Conservation (phyloP, 2,329 filamentous ascomycete genomes). For the Talaromyces sp. region DNA sequence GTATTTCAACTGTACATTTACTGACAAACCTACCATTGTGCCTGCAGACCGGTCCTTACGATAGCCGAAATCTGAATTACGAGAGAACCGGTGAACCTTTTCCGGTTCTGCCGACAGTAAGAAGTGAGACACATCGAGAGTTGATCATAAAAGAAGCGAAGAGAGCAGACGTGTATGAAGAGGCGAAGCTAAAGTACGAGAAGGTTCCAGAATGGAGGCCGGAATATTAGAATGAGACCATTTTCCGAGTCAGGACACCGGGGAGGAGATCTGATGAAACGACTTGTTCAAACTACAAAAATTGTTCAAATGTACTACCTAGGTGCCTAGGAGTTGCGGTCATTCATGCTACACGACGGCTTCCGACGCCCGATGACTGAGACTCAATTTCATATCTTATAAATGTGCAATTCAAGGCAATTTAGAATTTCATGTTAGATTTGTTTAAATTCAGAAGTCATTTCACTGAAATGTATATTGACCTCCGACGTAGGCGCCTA, state of each 20-base stretch:
- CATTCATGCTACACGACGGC: too few species aligned
- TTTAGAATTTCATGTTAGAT: too few species aligned
- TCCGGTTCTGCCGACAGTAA: slow-evolving; percentile 18
- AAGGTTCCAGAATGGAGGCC: neutral
- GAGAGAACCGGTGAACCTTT: slow-evolving; percentile 27
- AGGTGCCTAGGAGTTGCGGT: too few species aligned
- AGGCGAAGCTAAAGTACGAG: slow-evolving; percentile 2
- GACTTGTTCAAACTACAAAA: neutral
- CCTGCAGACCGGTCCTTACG: slow-evolving; percentile 20
- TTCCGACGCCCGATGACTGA: too few species aligned
- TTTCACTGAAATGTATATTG: too few species aligned
- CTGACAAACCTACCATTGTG: neutral
- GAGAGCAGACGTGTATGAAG: neutral
- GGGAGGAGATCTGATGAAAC: neutral
- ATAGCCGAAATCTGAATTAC: slow-evolving; percentile 23
- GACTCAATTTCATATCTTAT: too few species aligned
- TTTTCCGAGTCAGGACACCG: too few species aligned
- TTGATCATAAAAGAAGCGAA: neutral
- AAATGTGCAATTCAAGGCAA: too few species aligned
- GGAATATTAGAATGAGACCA: neutral
- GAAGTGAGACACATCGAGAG: neutral
- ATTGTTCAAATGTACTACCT: too few species aligned
- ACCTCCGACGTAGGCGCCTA: too few species aligned
- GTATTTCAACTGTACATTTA: neutral
- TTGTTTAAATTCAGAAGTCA: too few species aligned